Evolutionary conservation across 495 filamentous ascomycete genomes (phyloP).

Genomic region (Tuber microsphaerosporum): DNA sequence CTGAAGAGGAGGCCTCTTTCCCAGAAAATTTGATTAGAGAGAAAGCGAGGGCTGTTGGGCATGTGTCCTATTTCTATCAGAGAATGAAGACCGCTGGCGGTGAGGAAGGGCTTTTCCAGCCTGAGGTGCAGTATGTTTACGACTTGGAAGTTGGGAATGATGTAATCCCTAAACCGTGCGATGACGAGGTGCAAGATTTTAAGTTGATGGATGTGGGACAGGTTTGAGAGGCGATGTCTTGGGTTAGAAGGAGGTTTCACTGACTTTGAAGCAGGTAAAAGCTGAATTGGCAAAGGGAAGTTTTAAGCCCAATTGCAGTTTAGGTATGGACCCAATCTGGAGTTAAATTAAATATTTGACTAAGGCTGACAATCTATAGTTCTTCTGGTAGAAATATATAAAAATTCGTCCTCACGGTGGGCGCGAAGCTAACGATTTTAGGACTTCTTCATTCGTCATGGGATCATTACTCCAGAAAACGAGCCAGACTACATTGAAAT

Average conservation of each 20-base stretch:
- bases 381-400: background rate
- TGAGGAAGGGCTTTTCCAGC: conserved; percentile 79
- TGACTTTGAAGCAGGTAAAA: conserved; percentile 41
- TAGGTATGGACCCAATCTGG: conserved; percentile 39
- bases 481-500: conserved; percentile 78
- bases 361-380: background rate
- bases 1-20: conserved; percentile 81
- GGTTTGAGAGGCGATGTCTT: conserved; percentile 43
- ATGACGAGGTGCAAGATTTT: conserved; percentile 85
- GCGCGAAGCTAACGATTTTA: conserved; percentile 50
- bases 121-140: conserved; percentile 81
- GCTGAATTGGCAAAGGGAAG: conserved; percentile 60
- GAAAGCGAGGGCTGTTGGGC: conserved; percentile 54
- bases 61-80: conserved; percentile 77
- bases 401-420: background rate
- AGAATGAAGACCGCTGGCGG: conserved; percentile 72
- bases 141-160: conserved; percentile 70
- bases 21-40: conserved; percentile 61
- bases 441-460: conserved; percentile 86
- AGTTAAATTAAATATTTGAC: background rate
- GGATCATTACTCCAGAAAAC: conserved; percentile 71
- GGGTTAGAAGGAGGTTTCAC: background rate
- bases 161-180: conserved; percentile 64
- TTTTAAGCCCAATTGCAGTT: conserved; percentile 91
- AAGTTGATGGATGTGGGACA: conserved; percentile 66